Conservation (phyloP, 805 yeast genomes). For the Lachancea dasiensis region DNA sequence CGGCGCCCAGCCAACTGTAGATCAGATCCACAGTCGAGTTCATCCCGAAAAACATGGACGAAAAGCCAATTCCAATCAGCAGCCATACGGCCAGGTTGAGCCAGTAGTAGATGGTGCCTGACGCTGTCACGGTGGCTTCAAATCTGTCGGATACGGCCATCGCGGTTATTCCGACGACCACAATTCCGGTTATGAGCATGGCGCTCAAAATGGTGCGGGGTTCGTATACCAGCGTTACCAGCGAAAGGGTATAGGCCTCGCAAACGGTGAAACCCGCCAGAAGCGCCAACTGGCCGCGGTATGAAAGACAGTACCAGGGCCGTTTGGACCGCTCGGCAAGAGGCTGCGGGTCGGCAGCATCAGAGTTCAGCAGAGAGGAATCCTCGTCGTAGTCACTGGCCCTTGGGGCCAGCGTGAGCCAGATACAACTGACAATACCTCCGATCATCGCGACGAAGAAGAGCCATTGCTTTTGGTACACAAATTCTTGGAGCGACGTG, state of each 20-base stretch:
- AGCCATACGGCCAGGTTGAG: constrained; percentile 54
- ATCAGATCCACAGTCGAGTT: constrained; percentile 52
- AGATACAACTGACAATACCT: constrained; percentile 59
- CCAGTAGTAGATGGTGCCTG: constrained; percentile 31
- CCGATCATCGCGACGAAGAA: constrained; percentile 52
- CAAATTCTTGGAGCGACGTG: constrained; percentile 38
- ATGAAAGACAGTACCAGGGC: constrained; percentile 30
- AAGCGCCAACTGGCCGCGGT: constrained; percentile 37
- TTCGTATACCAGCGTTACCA: constrained; percentile 57
- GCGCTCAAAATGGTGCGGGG: constrained; percentile 65
- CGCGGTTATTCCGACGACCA: constrained; percentile 69
- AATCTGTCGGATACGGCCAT: constrained; percentile 66
- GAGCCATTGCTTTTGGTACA: constrained; percentile 52
- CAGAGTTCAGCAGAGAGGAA: neutral
- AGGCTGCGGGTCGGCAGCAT: constrained; percentile 1
- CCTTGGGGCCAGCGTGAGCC: constrained; percentile 55
- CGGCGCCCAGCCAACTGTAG: constrained; percentile 69
- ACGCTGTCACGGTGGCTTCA: constrained; percentile 27
- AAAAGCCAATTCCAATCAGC: constrained; percentile 63
- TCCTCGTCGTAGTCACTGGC: constrained; percentile 43
- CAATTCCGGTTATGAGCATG: constrained; percentile 55
- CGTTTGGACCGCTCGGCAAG: constrained; percentile 4
- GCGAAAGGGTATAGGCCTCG: constrained; percentile 70
- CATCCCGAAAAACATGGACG: constrained; percentile 58
- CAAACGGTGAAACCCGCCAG: constrained; percentile 63